Base-by-base conservation (phyloP, 2,329 filamentous ascomycete genomes). In the Epicoccum sorghinum region DNA sequence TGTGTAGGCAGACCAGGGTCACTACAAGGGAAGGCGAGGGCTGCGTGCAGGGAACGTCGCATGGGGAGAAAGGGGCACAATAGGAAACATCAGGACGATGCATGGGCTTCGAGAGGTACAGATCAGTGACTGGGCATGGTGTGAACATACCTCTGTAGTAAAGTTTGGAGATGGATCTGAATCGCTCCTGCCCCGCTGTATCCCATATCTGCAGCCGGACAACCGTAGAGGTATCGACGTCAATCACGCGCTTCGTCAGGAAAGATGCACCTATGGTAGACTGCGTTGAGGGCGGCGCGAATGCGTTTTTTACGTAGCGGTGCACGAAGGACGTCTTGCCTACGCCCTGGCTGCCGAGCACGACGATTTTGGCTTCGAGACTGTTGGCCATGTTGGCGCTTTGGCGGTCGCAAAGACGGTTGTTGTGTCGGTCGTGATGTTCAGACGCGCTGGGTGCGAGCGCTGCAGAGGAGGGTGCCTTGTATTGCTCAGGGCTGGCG, bases 161-260 rank as follows among this genome's bases (percentile, higher is more conserved):
- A 48, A 99, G 86, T 52, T 93, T 89, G 8, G 91, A 96, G 69
- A 99, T 98, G 58, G 89, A 93, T 66, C 93, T 87, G 75, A 98
- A 99, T 52, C 93, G 87, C 79, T 99, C 93, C 72, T 99, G 93
- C 57, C 93, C 93, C 52, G 93, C 91, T 30, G 93, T 97, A 72
- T 97, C 93, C 93, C 93, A 97, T 64, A 97, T 96, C 71, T 97
- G 93, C 33, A 97, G 81, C n/a, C 93, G 86, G 32, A 97, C 91
- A 23, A 90, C 82, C 1, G 91, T 95, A 67, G 93, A 90, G 22
- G 89, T 90, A 72, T 96, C 90, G 58, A 85, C 86, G 76, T 97
- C 93, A 46, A 79, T 72, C 13, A 89, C 83, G 37, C 90, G 78
- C 57, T 89, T 85, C 25, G 89, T 87, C 39, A 92, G 75, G 59